Evolutionary conservation across 2,329 filamentous ascomycete genomes (phyloP), one percentile per base, ranked within the genome.

Genomic region (Scytalidium lignicola): DNA sequence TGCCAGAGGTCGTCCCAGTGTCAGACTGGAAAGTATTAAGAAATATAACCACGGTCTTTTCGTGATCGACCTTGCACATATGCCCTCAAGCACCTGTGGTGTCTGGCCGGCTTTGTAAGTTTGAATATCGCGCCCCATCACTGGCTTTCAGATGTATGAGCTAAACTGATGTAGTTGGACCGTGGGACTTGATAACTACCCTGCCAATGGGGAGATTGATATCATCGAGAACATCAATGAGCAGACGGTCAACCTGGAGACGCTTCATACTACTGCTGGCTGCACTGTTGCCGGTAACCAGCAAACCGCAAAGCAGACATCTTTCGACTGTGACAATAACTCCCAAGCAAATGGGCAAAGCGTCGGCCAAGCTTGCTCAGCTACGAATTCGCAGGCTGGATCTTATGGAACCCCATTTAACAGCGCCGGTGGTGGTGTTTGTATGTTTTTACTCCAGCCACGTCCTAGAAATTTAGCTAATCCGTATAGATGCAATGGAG

Each of bases 141-240:
- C n/a, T n/a, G n/a, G n/a, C n/a, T n/a, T n/a, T n/a, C n/a, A n/a
- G n/a, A n/a, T n/a, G n/a, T n/a, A n/a, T n/a, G n/a, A n/a, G n/a
- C 32, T 37, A 13, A 37, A 4, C 32, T 5, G n/a, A 37, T 5
- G 5, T 17, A 37, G 32, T 13, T 51, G 49, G 49, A 51, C 46
- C 18, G 51, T 50, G 21, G 43, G 41, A 13, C 48, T 52, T 22
- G 44, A 70, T 73, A 48, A 51, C 39, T 51, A 46, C 45, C 49
- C 49, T 10, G 19, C 22, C 46, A 22, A 43, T 48, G 49, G 49
- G 5, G 49, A 51, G 32, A 51, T 51, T 44, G 49, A 51, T 22
- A 51, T 51, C 15, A 19, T 51, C 29, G 49, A 51, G 88, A 85
- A 37, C 80, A 89, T 41, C 83, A 88, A 19, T 68, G 92, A 41